These are phyloP conservation scores for Carallia pectinifolia DNA, from an alignment of 345 rosid genomes.

Conservation along the genomic window DNA sequence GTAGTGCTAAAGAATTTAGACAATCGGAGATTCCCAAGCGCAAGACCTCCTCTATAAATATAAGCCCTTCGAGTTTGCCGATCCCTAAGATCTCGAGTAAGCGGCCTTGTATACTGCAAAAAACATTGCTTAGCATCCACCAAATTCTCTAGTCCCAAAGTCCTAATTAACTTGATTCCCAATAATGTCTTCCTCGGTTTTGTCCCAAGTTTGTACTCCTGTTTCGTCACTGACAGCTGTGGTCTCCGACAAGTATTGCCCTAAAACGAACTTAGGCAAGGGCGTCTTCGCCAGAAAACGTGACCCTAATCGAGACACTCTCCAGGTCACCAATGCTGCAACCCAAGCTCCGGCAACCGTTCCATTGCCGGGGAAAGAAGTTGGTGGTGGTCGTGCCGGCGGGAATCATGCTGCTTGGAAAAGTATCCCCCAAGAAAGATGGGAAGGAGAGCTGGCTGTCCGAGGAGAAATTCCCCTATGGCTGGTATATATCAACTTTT, in stretches of 20 bases:
- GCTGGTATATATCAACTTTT: slow-evolving; percentile 51
- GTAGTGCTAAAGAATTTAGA: slow-evolving; percentile 40
- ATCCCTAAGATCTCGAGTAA: no score
- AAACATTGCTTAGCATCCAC: no score
- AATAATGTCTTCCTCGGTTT: slow-evolving; percentile 52
- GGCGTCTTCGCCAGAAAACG: slow-evolving; percentile 15
- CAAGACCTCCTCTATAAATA: neutral
- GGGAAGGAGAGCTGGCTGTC: slow-evolving; percentile 82
- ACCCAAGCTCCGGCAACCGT: slow-evolving; percentile 22
- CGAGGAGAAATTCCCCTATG: slow-evolving; percentile 81
- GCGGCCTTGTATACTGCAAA: neutral
- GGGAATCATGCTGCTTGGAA: slow-evolving; percentile 75
- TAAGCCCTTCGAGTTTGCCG: no score
- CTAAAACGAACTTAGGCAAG: slow-evolving; percentile 6
- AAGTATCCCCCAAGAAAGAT: slow-evolving; percentile 68
- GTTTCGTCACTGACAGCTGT: slow-evolving; percentile 21
- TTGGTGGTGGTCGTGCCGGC: neutral
- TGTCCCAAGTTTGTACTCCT: slow-evolving; percentile 19
- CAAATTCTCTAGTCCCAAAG: neutral
- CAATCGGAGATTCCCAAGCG: slow-evolving; percentile 38
- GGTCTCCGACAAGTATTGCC: slow-evolving; percentile 19
- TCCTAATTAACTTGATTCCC: neutral
- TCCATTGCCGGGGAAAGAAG: slow-evolving; percentile 37
- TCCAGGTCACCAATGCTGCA: slow-evolving; percentile 30
- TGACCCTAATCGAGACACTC: slow-evolving; percentile 12